These are phyloP conservation scores for Phalaenopsis aphrodite DNA, from an alignment of 106 monocot species.

Conservation along the genomic window DNA sequence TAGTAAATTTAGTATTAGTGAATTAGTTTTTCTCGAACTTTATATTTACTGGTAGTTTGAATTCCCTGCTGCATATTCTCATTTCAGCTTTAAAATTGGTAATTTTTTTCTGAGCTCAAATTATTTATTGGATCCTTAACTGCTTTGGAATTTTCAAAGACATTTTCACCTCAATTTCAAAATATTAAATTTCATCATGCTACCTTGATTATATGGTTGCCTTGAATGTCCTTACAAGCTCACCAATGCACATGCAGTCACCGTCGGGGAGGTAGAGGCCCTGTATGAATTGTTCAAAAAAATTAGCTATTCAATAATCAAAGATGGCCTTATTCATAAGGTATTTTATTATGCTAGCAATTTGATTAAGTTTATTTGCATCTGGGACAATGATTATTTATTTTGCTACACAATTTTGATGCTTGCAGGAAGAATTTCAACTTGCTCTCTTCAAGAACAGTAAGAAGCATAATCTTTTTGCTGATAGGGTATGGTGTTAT, in stretches of 20 bases:
- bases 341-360: constrained; percentile 8
- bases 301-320: constrained; percentile 30
- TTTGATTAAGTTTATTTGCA: neutral
- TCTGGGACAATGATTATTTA: neutral
- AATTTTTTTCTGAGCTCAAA: neutral
- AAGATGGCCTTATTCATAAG: constrained; percentile 62
- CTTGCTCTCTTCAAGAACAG: constrained; percentile 74
- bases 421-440: constrained; percentile 78
- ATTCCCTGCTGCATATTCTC: neutral
- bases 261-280: constrained; percentile 44
- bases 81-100: neutral
- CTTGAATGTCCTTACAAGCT: too few species aligned
- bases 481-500: constrained; percentile 50
- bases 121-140: neutral
- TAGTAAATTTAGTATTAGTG: too few species aligned
- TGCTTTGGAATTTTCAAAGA: neutral
- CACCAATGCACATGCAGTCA: constrained; percentile 21
- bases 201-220: too few species aligned
- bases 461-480: constrained; percentile 67
- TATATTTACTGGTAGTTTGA: neutral
- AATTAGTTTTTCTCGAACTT: too few species aligned
- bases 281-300: constrained; percentile 49
- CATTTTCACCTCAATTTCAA: neutral
- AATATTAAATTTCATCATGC: neutral
- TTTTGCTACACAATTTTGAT: neutral